Conservation (phyloP, 1,284 basidiomycete genomes). For the Coriolopsis trogii region DNA sequence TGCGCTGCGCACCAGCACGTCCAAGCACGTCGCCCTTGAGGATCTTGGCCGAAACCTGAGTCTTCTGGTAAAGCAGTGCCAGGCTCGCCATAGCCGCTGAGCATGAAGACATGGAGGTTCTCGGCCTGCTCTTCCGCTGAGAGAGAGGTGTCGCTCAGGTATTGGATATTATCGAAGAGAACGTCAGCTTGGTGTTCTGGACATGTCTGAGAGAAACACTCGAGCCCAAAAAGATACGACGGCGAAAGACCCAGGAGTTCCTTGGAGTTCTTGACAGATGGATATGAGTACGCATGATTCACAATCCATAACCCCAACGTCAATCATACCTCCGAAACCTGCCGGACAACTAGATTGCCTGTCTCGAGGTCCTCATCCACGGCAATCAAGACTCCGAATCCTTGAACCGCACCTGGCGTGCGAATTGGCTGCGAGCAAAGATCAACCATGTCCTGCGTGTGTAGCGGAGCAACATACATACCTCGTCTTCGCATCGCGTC, state of each 20-base stretch:
- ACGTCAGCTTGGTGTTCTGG: constrained; percentile 71
- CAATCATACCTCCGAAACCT: constrained; percentile 77
- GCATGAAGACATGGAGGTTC: constrained; percentile 71
- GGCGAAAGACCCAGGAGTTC: constrained; percentile 79
- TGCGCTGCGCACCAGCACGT: constrained; percentile 87
- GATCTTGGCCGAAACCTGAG: constrained; percentile 34
- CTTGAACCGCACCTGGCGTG: constrained; percentile 85
- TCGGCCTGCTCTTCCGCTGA: constrained; percentile 54
- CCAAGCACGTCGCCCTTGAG: constrained; percentile 59
- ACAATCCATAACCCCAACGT: too few species aligned
- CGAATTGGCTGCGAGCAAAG: constrained; percentile 81
- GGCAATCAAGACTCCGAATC: constrained; percentile 83
- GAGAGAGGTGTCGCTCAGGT: constrained; percentile 55
- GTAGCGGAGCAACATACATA: constrained; percentile 31
- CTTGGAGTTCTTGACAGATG: constrained; percentile 55
- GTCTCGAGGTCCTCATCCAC: constrained; percentile 68
- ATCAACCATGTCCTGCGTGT: too few species aligned
- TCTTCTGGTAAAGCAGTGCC: constrained; percentile 46
- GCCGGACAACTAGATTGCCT: constrained; percentile 67
- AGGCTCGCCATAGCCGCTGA: constrained; percentile 74
- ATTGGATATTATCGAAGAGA: constrained; percentile 81
- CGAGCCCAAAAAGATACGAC: constrained; percentile 74
- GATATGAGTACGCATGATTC: too few species aligned
- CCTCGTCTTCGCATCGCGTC: constrained; percentile 82
- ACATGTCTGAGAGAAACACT: constrained; percentile 78